A percentile compares a stretch with the other conserved stretches of the same genome.
These are phyloP conservation scores for Wickerhamiella domercqiae DNA, from an alignment of 805 yeast species.

Conservation along the genomic window DNA sequence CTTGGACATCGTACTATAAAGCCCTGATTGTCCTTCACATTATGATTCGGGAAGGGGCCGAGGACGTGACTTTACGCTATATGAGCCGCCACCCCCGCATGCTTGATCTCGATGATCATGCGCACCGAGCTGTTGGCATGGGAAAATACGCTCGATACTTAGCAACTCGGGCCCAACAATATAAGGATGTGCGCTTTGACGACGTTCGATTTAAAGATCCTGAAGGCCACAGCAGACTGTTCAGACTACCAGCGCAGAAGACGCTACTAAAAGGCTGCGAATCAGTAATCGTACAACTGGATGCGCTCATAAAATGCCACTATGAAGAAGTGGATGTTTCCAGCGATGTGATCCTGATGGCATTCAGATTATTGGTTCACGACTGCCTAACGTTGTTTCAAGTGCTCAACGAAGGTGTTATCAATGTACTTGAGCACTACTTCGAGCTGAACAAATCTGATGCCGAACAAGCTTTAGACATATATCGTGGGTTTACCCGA, in stretches of 20 bases:
- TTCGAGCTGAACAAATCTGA: conserved; percentile 80
- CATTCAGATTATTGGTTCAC: conserved; percentile 77
- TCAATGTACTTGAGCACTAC: conserved; percentile 81
- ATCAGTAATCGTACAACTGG: conserved; percentile 70
- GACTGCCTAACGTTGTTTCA: conserved; percentile 79
- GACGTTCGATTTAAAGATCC: conserved; percentile 48
- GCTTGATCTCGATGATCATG: conserved; percentile 30
- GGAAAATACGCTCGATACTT: conserved; percentile 61
- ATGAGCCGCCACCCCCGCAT: conserved; percentile 35
- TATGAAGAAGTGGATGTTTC: conserved; percentile 67
- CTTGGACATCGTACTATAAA: conserved; percentile 89
- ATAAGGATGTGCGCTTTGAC: conserved; percentile 46
- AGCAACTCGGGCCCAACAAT: conserved; percentile 53
- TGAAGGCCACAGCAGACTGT: conserved; percentile 42
- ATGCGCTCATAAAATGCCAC: conserved; percentile 54
- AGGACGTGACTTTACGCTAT: conserved; percentile 53
- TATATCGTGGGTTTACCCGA: conserved; percentile 73
- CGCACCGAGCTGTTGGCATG: conserved; percentile 26
- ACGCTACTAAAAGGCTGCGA: conserved; percentile 78
- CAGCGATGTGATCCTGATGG: conserved; percentile 70
- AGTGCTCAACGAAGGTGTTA: conserved; percentile 87
- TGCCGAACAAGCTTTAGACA: conserved; percentile 71
- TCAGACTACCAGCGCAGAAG: conserved; percentile 50
- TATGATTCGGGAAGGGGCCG: conserved; percentile 84
- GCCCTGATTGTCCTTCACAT: conserved; percentile 72